phyloP scores from a whole-genome alignment of 495 filamentous ascomycete species.

The Aspergillus homomorphus region DNA sequence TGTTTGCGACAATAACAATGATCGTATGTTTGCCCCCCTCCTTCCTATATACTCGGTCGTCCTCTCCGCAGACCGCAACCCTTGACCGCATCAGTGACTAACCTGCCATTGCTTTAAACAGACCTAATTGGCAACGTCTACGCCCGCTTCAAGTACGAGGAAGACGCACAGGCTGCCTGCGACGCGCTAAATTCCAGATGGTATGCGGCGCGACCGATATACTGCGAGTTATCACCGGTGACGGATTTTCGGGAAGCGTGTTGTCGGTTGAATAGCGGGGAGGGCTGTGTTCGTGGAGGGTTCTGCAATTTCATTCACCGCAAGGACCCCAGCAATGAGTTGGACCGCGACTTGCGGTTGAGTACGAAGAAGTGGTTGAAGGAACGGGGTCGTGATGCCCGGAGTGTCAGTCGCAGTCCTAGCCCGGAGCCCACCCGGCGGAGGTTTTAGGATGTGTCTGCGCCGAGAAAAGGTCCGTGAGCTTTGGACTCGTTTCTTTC shows the following conservation, averaged over 20 bases:
- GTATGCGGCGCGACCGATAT: constrained; percentile 97
- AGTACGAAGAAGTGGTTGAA: constrained; percentile 95
- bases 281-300: constrained; percentile 92
- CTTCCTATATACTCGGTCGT: too few species aligned
- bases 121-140: constrained; percentile 99
- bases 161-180: constrained; percentile 88
- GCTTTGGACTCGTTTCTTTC: constrained; percentile 3
- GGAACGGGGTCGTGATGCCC: constrained; percentile 76
- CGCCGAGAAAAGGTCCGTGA: background rate
- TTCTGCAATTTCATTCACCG: constrained; percentile 99
- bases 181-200: constrained; percentile 91
- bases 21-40: constrained; percentile 60
- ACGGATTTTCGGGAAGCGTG: constrained; percentile 99
- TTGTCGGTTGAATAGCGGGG: constrained; percentile 88
- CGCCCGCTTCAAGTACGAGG: constrained; percentile 99
- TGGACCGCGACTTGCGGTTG: constrained; percentile 84
- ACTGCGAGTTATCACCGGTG: constrained; percentile 94
- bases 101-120: constrained; percentile 27
- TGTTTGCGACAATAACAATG: constrained; percentile 94
- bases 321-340: constrained; percentile 84
- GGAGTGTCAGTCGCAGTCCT: constrained; percentile 72
- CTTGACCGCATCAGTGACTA: constrained; percentile 12
- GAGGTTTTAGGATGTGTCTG: constrained; percentile 47
- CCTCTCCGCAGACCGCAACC: background rate
- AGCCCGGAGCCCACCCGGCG: constrained; percentile 73